Evolutionary conservation across 176 grass and related monocot species (phyloP), one percentile per base, ranked within the genome.

Genomic region (Lolium perenne): DNA sequence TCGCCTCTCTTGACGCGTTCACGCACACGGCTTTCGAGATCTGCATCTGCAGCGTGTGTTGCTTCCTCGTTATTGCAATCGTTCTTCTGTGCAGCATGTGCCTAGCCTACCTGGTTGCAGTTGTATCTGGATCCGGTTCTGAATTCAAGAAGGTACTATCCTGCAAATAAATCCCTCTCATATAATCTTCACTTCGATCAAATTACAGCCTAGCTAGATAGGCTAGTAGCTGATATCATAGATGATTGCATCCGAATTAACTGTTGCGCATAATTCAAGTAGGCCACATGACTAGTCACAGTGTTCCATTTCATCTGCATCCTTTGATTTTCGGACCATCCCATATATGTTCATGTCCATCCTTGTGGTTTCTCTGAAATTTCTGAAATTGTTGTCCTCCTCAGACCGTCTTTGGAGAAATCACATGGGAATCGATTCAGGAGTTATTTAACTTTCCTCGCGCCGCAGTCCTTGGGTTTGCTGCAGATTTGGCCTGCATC

Each of bases 401-500:
- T 25, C 71, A 74, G 71, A 74, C n/a, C 6, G 11, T 21, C 2
- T 49, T 8, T 25, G 71, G 8, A 49, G 71, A n/a, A 74, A 8
- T 8, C 21, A 74, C 14, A 21, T 11, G 8, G 43, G 45, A 74
- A 0, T 48, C 71, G 6, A 3, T 13, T 74, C 45, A 10, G 22
- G 71, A 14, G 13, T 0, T 16, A 21, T 49, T 8, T 4, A 49
- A 2, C 41, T 23, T 49, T 3, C 14, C 11, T n/a, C 32, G 7
- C 6, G 0, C 14, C 6, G 0, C 4, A 8, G 2, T 21, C 32
- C 6, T 57, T 56, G 61, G 13, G 2, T 0, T 9, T 0, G 9
- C 32, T 16, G 14, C 10, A 2, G 1, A 4, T 6, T 2, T 15
- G 15, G 10, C 10, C 4, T 78, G 79, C 15, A 0, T 3, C 16